Evolutionary conservation across 306 rosid genomes (phyloP), one percentile per base, ranked within the genome.

Genomic region (apple (Malus domestica)): DNA sequence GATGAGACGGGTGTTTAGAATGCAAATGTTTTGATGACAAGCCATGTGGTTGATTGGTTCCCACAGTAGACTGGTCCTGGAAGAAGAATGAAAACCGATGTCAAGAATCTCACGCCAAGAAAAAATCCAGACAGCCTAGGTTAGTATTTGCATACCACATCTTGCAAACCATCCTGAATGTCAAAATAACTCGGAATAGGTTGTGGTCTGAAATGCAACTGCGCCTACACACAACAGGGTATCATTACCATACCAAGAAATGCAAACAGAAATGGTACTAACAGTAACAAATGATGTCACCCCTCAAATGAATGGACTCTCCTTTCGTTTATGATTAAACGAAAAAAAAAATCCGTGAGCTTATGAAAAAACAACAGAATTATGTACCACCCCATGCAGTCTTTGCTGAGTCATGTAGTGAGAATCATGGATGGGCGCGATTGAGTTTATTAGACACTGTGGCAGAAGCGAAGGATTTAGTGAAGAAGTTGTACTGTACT

Each of bases 371-470:
- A 54, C 38, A 49, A 16, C n/a, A 64, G 70, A 81, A 42, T 64
- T 52, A 33, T 80, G 76, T 84, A 86, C 90, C 86, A 86, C 77
- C 76, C 70, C 84, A 27, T 81, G 73, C 86, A 82, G 73, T 74
- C 84, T 82, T 81, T 82, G 80, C 64, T 70, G 85, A 14, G 68
- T 67, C 38, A 77, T 23, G 77, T 79, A 82, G 65, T 74, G 68
- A 29, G 75, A 70, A 75, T 82, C 78, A 46, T 77, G 86, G 79
- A 80, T 62, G 67, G 84, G 83, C 20, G 88, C 80, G 60, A 73
- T 65, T 35, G 90, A 79, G 71, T 81, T 80, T 76, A 79, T 52
- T 20, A 84, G 90, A 66, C 81, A 87, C 89, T 87, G 20, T 12
- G 72, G 45, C 77, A 83, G 32, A 60, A 73, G 61, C 42, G 14